A percentile compares a stretch with the other conserved stretches of the same genome.
Evolutionary conservation across 495 filamentous ascomycete species (phyloP).

Genomic region (Trichoderma reesei): DNA sequence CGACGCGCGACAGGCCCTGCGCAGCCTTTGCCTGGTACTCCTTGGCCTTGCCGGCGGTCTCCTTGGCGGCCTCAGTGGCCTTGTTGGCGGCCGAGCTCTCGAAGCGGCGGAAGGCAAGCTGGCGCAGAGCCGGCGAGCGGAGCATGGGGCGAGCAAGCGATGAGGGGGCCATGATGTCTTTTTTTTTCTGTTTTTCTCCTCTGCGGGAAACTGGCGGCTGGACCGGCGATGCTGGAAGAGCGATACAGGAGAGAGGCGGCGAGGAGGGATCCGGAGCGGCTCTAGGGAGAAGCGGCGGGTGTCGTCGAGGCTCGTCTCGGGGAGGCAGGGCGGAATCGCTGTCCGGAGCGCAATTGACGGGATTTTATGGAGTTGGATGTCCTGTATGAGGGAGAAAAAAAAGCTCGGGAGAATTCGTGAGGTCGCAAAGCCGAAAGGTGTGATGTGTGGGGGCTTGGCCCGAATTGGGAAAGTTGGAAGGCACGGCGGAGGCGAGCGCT

Average conservation of each 20-base stretch:
- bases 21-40: slow-evolving; percentile 66
- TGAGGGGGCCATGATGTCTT: slow-evolving; percentile 15
- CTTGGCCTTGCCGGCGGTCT: slow-evolving; percentile 41
- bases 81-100: slow-evolving; percentile 43
- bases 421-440: slow-evolving; percentile 8
- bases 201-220: neutral
- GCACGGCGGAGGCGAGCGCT: slow-evolving; percentile 2
- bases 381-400: neutral
- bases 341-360: neutral
- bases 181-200: neutral
- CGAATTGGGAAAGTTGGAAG: slow-evolving; percentile 6
- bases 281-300: slow-evolving; percentile 10
- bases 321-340: neutral
- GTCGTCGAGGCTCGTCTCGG: slow-evolving; percentile 2
- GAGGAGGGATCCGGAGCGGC: neutral
- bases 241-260: neutral
- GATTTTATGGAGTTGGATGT: neutral
- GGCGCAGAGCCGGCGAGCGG: slow-evolving; percentile 29
- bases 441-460: slow-evolving; percentile 7
- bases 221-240: slow-evolving; percentile 9
- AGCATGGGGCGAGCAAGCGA: slow-evolving; percentile 26
- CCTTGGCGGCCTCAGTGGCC: slow-evolving; percentile 50
- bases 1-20: slow-evolving; percentile 76
- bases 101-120: slow-evolving; percentile 35
- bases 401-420: slow-evolving; percentile 12